Percentiles rank a stretch among this genome's conserved stretches.
Evolutionary conservation across 164 flowering plant species (phyloP).

Genomic region (Annona squamosa): DNA sequence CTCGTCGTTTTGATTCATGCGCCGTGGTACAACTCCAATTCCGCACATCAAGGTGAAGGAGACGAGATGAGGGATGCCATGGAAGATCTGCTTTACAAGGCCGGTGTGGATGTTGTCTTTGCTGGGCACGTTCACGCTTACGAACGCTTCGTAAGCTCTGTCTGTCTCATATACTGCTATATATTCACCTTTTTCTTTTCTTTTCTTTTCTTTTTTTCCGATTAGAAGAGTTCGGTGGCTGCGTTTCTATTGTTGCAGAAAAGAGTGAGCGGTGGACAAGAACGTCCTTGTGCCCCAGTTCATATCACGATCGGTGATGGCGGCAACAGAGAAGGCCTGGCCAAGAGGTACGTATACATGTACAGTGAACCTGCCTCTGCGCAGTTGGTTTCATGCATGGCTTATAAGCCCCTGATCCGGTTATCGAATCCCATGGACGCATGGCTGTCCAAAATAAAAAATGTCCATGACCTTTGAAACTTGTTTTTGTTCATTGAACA

Average conservation of each 20-base stretch:
- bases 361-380: not conserved
- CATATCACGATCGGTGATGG: constrained; percentile 19
- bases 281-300: constrained; percentile 10
- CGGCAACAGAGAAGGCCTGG: constrained; percentile 21
- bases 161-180: not conserved
- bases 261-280: constrained; percentile 4
- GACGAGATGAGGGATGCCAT: constrained; percentile 49
- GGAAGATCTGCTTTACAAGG: constrained; percentile 55
- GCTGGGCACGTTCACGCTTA: constrained; percentile 93
- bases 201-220: not conserved
- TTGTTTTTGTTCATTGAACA: too few relatives aligned
- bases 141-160: constrained; percentile 71
- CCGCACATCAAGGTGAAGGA: constrained; percentile 63
- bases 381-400: too few relatives aligned
- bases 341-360: constrained; percentile 8
- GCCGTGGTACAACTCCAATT: constrained; percentile 79
- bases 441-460: too few relatives aligned
- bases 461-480: too few relatives aligned
- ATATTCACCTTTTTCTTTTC: not conserved
- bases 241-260: not conserved
- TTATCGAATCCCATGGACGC: too few relatives aligned
- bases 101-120: constrained; percentile 63
- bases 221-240: not conserved
- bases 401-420: too few relatives aligned
- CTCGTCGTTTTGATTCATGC: constrained; percentile 55